These are phyloP conservation scores for Penicillium olsonii DNA, from an alignment of 2,329 filamentous ascomycete genomes.

Conservation along the genomic window DNA sequence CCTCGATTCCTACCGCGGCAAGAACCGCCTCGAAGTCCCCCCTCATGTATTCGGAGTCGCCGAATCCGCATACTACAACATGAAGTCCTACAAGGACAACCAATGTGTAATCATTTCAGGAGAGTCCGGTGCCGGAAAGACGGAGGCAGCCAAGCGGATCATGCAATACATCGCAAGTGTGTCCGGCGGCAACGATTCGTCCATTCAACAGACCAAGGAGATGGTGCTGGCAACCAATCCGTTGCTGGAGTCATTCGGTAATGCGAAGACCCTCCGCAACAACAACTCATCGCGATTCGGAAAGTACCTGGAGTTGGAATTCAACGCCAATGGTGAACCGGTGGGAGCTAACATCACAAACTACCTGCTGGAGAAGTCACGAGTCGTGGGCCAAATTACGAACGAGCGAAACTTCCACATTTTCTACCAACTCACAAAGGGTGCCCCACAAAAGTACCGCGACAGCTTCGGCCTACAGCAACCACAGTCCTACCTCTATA, in stretches of 20 bases:
- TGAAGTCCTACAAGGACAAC: constrained; percentile 99
- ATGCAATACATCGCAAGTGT: constrained; percentile 99
- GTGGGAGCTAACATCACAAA: constrained; percentile 98
- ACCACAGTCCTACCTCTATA: constrained; percentile 91
- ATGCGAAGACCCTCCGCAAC: constrained; percentile 95
- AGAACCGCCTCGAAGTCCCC: constrained; percentile 90
- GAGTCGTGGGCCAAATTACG: constrained; percentile 90
- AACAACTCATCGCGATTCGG: constrained; percentile 99
- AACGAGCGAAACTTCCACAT: constrained; percentile 99
- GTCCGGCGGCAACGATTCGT: constrained; percentile 78
- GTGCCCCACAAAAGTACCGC: constrained; percentile 81
- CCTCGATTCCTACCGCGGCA: constrained; percentile 89
- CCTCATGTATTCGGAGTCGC: constrained; percentile 98
- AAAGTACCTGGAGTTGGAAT: constrained; percentile 97
- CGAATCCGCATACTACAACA: constrained; percentile 97
- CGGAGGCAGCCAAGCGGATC: constrained; percentile 94
- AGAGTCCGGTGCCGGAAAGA: constrained; percentile 97
- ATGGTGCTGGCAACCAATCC: constrained; percentile 99
- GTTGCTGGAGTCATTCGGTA: constrained; percentile 94
- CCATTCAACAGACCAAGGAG: constrained; percentile 96
- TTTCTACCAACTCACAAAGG: constrained; percentile 98
- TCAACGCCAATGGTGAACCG: constrained; percentile 87
- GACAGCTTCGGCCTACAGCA: constrained; percentile 88
- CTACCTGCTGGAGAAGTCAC: constrained; percentile 91
- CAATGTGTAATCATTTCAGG: constrained; percentile 99